Evolutionary conservation across 441 rosid genomes (phyloP), one percentile per base, ranked within the genome.

Genomic region (Eugenia klotzschiana): DNA sequence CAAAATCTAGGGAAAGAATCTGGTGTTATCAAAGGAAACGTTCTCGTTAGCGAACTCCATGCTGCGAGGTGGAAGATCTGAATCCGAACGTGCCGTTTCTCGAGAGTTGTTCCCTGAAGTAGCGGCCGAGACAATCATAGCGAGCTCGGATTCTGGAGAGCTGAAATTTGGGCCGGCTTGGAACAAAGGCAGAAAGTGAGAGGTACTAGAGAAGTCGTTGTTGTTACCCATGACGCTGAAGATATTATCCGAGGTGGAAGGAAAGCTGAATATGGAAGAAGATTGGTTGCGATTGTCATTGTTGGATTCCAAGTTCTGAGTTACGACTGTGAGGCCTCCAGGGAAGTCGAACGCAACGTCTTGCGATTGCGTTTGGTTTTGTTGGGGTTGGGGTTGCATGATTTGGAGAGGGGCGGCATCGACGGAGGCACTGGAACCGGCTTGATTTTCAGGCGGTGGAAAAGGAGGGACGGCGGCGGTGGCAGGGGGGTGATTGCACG

Each of bases 101-200:
- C 4, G 89, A 81, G 92, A 89, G 83, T 87, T 88, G 51, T 93
- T 84, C 8, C 90, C 52, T 20, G 94, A 89, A 80, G 90, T 86
- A n/a, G 87, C 84, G 41, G 87, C 89, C 8, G 94, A 81, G 72
- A 88, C 84, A 74, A 82, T 81, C 69, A 84, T 86, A 29, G 58
- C 29, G 1, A 18, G 84, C 58, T 80, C 56, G 56, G 86, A 43
- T 43, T 85, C 87, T 4, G 85, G 81, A 16, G 53, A 84, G 69
- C 50, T 72, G 60, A 87, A 83, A 79, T 80, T 84, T 74, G 83
- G 85, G 64, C 60, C 82, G 46, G 83, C 89, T 18, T 64, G 87
- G 55, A 79, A 81, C 16, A 89, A 74, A 43, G 89, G 84, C 50
- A 85, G 46, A 51, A 80, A 84, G 15, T 83, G 74, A 80, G 91